Conservation (phyloP, 2,329 filamentous ascomycete genomes). For the Aspergillus quadrilineatus region DNA sequence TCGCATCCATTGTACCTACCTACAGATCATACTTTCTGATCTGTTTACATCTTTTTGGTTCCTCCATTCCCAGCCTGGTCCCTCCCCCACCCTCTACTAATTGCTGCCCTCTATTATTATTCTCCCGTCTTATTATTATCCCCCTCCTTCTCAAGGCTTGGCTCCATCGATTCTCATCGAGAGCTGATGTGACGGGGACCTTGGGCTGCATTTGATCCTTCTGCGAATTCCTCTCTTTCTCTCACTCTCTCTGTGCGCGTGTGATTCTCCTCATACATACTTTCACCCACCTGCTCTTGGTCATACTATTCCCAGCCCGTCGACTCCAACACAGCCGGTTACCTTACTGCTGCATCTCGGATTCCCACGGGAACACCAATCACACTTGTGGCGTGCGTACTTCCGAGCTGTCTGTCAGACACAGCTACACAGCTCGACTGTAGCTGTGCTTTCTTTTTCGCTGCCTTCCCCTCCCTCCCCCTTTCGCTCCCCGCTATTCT, state of each 20-base stretch:
- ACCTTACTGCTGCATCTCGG: conserved; percentile 12
- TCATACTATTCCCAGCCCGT: conserved; percentile 6
- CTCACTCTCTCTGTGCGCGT: too few relatives aligned
- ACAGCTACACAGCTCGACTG: conserved; percentile 12
- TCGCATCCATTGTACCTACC: neutral
- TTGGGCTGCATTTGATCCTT: neutral
- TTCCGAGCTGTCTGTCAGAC: conserved; percentile 15
- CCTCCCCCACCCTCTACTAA: conserved; percentile 3
- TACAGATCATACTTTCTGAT: conserved; percentile 7
- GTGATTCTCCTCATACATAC: neutral
- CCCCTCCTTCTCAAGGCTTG: conserved; percentile 4
- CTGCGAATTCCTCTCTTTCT: neutral
- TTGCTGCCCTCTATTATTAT: conserved; percentile 11
- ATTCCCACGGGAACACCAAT: conserved; percentile 18
- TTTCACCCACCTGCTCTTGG: conserved; percentile 6
- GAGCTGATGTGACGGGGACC: conserved; percentile 7
- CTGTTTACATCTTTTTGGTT: conserved; percentile 11
- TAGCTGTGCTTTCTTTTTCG: conserved; percentile 16
- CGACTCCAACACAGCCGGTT: conserved; percentile 3
- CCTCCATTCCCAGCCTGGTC: conserved; percentile 11
- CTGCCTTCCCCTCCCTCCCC: neutral
- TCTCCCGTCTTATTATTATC: conserved; percentile 9
- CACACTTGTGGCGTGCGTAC: conserved; percentile 14
- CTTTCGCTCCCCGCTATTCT: conserved; percentile 6
- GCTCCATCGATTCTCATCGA: conserved; percentile 1